These are phyloP conservation scores for Russula sp. DNA, from an alignment of 768 basidiomycete species.

Conservation along the genomic window DNA sequence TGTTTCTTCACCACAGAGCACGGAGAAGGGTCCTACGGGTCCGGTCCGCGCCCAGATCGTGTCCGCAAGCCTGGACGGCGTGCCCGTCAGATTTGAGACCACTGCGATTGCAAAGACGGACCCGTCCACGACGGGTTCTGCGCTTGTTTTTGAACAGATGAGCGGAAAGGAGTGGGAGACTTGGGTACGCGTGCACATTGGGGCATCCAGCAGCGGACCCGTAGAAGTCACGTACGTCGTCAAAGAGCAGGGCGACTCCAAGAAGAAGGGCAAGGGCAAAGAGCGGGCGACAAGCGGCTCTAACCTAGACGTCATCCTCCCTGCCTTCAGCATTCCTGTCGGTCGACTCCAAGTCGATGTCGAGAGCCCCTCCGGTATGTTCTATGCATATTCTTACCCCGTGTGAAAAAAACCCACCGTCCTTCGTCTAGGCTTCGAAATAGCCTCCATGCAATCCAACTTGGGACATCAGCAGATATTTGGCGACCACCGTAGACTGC, in stretches of 20 bases:
- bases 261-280: slow-evolving; percentile 34
- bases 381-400: background rate
- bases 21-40: slow-evolving; percentile 22
- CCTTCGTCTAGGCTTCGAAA: slow-evolving; percentile 36
- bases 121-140: slow-evolving; percentile 29
- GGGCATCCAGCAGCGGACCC: slow-evolving; percentile 44
- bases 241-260: slow-evolving; percentile 26
- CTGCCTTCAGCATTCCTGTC: slow-evolving; percentile 67
- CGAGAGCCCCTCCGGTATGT: slow-evolving; percentile 48
- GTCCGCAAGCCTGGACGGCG: slow-evolving; percentile 57
- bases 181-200: slow-evolving; percentile 59
- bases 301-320: slow-evolving; percentile 48
- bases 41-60: slow-evolving; percentile 49
- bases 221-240: slow-evolving; percentile 67
- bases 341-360: slow-evolving; percentile 59
- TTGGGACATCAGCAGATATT: slow-evolving; percentile 44
- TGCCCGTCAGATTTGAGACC: slow-evolving; percentile 56
- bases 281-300: slow-evolving; percentile 27
- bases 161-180: slow-evolving; percentile 53
- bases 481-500: slow-evolving; percentile 39
- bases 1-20: slow-evolving; percentile 27
- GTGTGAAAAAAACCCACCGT: background rate
- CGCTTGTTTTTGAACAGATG: slow-evolving; percentile 47
- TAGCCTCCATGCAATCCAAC: slow-evolving; percentile 47
- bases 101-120: slow-evolving; percentile 37